Base-by-base conservation (phyloP, 768 basidiomycete species). In the Xerocomellus amylosporus region DNA sequence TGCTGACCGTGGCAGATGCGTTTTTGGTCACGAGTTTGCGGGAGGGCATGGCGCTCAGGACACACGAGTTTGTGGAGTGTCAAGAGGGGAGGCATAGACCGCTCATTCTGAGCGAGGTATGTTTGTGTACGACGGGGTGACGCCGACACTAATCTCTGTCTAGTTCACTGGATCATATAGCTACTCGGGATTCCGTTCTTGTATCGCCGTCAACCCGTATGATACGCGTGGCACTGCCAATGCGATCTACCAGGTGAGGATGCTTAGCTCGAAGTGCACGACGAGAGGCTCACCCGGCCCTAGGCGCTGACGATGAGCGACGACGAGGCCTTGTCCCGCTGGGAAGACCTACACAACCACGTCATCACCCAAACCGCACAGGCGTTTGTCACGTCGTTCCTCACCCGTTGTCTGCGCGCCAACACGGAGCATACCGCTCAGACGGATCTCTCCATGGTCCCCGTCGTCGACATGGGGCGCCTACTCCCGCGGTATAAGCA, bases 301-400 rank as follows among this genome's bases (percentile, higher is more conserved):
- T 49, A 73, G 73, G 92, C 90, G 8, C 71, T 94, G 30, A 88
- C 84, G 0, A 93, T 93, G 90, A 73, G 71, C 45, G 82, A 85
- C 24, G 83, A 85, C 3, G 90, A 93, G 66, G 86, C 87, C 0
- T 66, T 70, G 19, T 81, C 81, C 12, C 84, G 90, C 5, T 93
- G 91, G 91, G 83, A 86, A 77, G 92, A 94, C 54, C 75, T 94
- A 0, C 89, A 93, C 68, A 84, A 81, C 56, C 92, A 94, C 59
- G 92, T 94, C 47, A 83, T 84, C 13, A 88, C 88, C 0, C 93
- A 94, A 66, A 92, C 88, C 0, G 90, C 92, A 0, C 92, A 94
- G 63, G 78, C 87, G 0, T 94, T 93, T 68, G 86, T 87, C 39
- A 88, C 79, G 4, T 80, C 84, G 5, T 93, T 93, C 82, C 80